A percentile compares a stretch with the other conserved stretches of the same genome.
These are phyloP conservation scores for Penicillium herquei DNA, from an alignment of 495 filamentous ascomycete species.

Conservation along the genomic window DNA sequence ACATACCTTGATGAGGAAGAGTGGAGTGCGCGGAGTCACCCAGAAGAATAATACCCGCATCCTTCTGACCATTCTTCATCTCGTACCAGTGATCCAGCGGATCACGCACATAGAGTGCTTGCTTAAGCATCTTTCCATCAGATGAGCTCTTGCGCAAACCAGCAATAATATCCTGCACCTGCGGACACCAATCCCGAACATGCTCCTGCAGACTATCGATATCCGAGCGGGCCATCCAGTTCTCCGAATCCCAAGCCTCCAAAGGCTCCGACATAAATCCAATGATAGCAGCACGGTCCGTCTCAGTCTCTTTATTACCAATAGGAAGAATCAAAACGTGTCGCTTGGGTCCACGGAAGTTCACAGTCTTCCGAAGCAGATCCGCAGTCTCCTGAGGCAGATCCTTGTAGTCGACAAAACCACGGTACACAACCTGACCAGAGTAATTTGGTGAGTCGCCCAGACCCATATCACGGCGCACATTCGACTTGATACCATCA, in stretches of 20 bases:
- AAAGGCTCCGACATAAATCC: slow-evolving; percentile 34
- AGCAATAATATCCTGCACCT: slow-evolving; percentile 29
- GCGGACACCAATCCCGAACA: slow-evolving; percentile 32
- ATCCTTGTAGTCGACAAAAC: slow-evolving; percentile 39
- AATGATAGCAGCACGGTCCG: slow-evolving; percentile 27
- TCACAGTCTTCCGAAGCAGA: slow-evolving; percentile 28
- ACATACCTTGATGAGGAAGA: slow-evolving; percentile 30
- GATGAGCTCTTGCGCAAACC: slow-evolving; percentile 24
- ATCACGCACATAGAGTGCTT: slow-evolving; percentile 29
- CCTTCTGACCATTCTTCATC: slow-evolving; percentile 23
- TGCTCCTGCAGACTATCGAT: slow-evolving; percentile 29
- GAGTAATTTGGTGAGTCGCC: slow-evolving; percentile 42
- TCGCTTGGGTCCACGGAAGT: slow-evolving; percentile 31
- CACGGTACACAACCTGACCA: slow-evolving; percentile 52
- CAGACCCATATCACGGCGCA: slow-evolving; percentile 42
- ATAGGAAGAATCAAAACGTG: slow-evolving; percentile 29
- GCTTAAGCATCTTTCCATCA: slow-evolving; percentile 30
- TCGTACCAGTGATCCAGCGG: slow-evolving; percentile 27
- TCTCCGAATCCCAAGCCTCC: slow-evolving; percentile 31
- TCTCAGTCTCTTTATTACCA: slow-evolving; percentile 26
- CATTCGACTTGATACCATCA: slow-evolving; percentile 59
- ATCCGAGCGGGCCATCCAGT: slow-evolving; percentile 34
- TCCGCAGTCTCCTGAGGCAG: slow-evolving; percentile 24
- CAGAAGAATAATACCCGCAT: slow-evolving; percentile 28
- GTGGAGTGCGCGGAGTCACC: slow-evolving; percentile 33